Conservation (phyloP, 495 filamentous ascomycete genomes). For the Arthonia radiata region DNA sequence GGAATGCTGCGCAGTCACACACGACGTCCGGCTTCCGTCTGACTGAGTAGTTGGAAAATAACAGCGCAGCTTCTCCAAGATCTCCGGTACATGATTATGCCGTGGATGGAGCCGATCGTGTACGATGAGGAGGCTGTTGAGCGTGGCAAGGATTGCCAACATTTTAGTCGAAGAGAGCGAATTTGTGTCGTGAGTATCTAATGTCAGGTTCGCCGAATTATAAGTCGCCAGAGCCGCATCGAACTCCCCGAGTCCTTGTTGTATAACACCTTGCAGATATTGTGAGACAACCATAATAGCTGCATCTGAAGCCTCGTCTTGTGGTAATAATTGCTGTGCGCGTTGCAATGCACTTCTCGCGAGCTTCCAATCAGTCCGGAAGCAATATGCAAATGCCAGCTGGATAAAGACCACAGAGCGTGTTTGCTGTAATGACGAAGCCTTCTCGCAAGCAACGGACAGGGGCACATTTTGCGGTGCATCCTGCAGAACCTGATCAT, state of each 20-base stretch:
- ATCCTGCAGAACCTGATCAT: slow-evolving; percentile 21
- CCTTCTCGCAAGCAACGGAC: slow-evolving; percentile 7
- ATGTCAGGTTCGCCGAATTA: slow-evolving; percentile 28
- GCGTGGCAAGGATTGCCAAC: slow-evolving; percentile 47
- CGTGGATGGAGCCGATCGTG: slow-evolving; percentile 32
- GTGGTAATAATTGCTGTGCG: slow-evolving; percentile 19
- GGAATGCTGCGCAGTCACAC: slow-evolving; percentile 48
- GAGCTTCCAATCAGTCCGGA: slow-evolving; percentile 35
- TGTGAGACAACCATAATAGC: background rate
- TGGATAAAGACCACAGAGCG: slow-evolving; percentile 14
- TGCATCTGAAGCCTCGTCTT: slow-evolving; percentile 15
- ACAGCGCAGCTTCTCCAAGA: slow-evolving; percentile 42
- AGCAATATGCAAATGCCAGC: slow-evolving; percentile 31
- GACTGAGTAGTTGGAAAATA: slow-evolving; percentile 43
- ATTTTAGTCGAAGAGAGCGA: too few species aligned
- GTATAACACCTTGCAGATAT: slow-evolving; percentile 53
- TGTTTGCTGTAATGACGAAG: background rate
- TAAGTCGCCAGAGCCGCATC: slow-evolving; percentile 38
- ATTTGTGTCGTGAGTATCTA: slow-evolving; percentile 41
- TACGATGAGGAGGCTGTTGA: slow-evolving; percentile 68
- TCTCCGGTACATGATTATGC: slow-evolving; percentile 17
- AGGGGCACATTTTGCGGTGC: slow-evolving; percentile 12
- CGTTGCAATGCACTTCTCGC: slow-evolving; percentile 19
- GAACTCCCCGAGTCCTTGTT: slow-evolving; percentile 55
- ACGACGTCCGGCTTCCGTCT: slow-evolving; percentile 53